phyloP scores from a whole-genome alignment of 345 rosid species.

The Citrus mangshanensis region DNA sequence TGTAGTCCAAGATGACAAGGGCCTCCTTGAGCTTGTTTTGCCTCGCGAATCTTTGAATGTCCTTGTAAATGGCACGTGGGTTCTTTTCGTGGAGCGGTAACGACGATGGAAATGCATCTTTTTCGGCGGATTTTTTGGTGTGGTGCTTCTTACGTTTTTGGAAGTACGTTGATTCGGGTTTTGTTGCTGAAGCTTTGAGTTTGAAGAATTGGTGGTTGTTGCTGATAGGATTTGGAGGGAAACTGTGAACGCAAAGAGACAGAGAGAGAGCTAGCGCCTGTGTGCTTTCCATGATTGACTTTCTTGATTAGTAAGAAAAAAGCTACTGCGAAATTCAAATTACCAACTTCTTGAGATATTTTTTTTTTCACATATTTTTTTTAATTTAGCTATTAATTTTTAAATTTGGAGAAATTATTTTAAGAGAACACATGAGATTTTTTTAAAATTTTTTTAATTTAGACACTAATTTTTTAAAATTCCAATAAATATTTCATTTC shows the following conservation, averaged over 20 bases:
- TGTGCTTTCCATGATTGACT: not conserved
- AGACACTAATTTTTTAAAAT: no score
- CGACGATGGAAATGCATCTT: constrained; percentile 61
- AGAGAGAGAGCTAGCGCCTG: not conserved
- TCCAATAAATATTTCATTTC: no score
- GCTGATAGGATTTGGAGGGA: constrained; percentile 22
- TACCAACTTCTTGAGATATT: no score
- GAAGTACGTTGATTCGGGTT: not conserved
- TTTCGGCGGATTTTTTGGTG: constrained; percentile 18
- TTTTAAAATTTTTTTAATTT: no score
- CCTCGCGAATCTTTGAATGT: constrained; percentile 58
- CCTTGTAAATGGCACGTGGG: constrained; percentile 60
- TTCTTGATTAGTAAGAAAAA: no score
- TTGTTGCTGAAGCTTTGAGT: constrained; percentile 15
- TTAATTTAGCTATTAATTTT: no score
- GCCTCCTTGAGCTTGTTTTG: constrained; percentile 68
- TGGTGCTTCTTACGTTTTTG: constrained; percentile 20
- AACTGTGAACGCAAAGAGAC: constrained; percentile 23
- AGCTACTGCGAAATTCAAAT: no score
- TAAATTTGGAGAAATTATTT: no score
- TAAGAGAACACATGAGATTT: no score
- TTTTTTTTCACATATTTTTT: no score
- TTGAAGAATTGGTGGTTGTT: constrained; percentile 13
- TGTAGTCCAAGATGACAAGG: constrained; percentile 62
- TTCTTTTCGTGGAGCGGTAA: constrained; percentile 59